Percentiles rank a stretch among this genome's conserved stretches.
Evolutionary conservation across 192 early-diverging fungal genomes (phyloP).

Genomic region (Podila epicladia): DNA sequence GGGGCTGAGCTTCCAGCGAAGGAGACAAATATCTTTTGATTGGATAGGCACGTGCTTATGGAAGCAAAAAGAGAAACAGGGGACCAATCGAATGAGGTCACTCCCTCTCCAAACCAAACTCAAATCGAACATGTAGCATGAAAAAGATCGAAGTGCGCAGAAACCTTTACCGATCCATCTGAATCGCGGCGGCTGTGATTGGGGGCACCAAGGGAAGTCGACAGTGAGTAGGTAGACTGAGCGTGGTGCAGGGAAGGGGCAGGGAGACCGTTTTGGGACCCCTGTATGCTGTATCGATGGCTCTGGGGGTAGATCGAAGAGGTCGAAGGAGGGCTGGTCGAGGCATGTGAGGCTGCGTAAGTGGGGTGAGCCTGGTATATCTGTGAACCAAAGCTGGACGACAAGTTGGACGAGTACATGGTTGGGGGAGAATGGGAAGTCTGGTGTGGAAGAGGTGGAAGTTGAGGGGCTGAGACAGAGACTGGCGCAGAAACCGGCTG

Average conservation of each 20-base stretch:
- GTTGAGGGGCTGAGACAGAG: not conserved
- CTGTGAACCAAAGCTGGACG: not conserved
- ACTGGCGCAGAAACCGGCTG: not conserved
- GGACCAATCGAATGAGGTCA: too few species aligned
- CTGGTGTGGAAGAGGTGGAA: not conserved
- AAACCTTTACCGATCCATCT: not conserved
- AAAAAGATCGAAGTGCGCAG: not conserved
- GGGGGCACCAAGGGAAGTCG: not conserved
- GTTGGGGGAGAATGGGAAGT: not conserved
- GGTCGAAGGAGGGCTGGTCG: not conserved
- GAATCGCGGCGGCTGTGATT: not conserved
- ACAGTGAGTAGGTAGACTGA: not conserved
- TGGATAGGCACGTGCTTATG: too few species aligned
- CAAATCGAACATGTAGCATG: not conserved
- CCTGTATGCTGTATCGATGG: not conserved
- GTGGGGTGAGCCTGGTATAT: conserved; percentile 3
- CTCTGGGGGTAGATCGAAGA: not conserved
- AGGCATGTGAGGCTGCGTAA: not conserved
- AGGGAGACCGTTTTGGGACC: not conserved
- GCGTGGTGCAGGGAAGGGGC: not conserved
- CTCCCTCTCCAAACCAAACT: not conserved
- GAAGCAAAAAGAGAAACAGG: too few species aligned
- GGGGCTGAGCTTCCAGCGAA: too few species aligned
- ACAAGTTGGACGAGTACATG: not conserved
- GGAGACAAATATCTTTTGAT: too few species aligned